Evolutionary conservation across 2,329 filamentous ascomycete species (phyloP), one percentile per base, ranked within the genome.

Genomic region (Xenoacremonium recifei): DNA sequence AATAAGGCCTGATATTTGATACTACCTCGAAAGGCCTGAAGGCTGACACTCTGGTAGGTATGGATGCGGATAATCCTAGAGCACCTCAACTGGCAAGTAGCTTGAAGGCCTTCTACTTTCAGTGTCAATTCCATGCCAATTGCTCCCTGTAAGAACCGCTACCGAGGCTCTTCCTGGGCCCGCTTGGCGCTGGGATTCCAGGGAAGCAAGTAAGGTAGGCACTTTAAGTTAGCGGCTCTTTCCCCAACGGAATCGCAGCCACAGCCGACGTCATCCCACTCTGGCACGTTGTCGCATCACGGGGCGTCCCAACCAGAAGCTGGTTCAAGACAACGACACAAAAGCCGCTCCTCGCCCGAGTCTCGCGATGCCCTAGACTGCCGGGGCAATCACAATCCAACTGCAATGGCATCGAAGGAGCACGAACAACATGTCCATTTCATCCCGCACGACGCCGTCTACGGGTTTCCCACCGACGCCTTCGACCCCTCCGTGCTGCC

Each of bases 401-500:
- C 36, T 17, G 51, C 42, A 29, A 53, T 55, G 52, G 42, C 35
- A 37, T 37, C 25, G 32, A 34, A 34, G 16, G 10, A 6, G 32
- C 5, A 34, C 32, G 7, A 53, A 35, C 38, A 48, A n/a, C 53
- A 55, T 45, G 37, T 52, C 18, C 53, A 49, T 23, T 51, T 54
- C 39, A 51, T 59, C 40, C 46, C 58, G 37, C 48, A 47, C 44
- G 52, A 62, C 38, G 45, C 57, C 19, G 49, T 42, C 29, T 80
- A 82, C 51, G 84, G 82, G 52, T 84, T 82, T 58, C 72, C 76
- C 5, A 61, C 71, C 30, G 74, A 84, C 50, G 79, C 77, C 34
- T 90, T 85, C 68, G 85, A 93, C 64, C 72, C 77, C 47, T 75
- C 75, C 13, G 71, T 69, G 27, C 76, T 96, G 16, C 91, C 90